Evolutionary conservation across 2,329 filamentous ascomycete genomes (phyloP).

Genomic region (Pseudodiploospora longispora): DNA sequence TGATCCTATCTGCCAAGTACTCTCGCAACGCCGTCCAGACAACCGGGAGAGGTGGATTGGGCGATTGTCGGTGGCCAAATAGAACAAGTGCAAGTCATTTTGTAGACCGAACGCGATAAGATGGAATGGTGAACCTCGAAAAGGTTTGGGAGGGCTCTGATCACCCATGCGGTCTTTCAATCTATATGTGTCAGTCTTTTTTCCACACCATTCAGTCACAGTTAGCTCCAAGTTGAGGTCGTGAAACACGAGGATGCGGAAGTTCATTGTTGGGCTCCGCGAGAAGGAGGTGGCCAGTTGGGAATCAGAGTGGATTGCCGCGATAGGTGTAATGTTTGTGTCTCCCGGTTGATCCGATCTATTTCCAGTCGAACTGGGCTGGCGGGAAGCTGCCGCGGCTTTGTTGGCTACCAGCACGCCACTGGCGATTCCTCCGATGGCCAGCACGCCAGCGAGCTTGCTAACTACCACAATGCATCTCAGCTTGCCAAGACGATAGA

Average conservation of each 20-base stretch:
- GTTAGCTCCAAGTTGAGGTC: background rate
- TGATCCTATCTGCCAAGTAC: background rate
- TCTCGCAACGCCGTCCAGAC: background rate
- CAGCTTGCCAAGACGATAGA: too few species aligned
- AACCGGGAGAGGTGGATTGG: background rate
- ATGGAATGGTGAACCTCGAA: background rate
- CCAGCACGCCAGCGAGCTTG: too few species aligned
- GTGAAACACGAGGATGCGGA: conserved; percentile 1
- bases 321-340: too few species aligned
- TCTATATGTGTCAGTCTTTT: background rate
- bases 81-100: conserved; percentile 4
- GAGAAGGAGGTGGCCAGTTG: background rate
- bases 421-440: too few species aligned
- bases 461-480: too few species aligned
- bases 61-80: background rate
- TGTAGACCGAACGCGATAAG: background rate
- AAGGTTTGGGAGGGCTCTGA: background rate
- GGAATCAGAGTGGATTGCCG: background rate
- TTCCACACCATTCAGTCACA: conserved; percentile 1
- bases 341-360: background rate
- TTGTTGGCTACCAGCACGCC: too few species aligned
- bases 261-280: background rate
- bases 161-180: background rate
- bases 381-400: too few species aligned
- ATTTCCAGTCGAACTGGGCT: too few species aligned